phyloP scores from a whole-genome alignment of 2,329 filamentous ascomycete species.

The Talaromyces sp. region DNA sequence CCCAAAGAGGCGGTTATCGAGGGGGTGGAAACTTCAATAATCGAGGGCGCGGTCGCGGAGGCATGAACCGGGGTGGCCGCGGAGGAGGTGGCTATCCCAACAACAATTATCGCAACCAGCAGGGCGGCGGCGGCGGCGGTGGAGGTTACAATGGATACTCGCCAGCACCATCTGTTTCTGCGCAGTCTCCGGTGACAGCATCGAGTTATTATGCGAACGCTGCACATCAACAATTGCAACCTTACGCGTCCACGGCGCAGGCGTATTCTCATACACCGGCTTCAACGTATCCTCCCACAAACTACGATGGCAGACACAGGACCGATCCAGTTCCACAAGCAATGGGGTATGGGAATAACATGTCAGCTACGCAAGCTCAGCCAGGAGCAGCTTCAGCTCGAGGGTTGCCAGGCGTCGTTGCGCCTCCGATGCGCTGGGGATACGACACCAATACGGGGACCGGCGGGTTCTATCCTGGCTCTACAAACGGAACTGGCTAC shows the following conservation, averaged over 20 bases:
- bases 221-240: not conserved
- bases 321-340: not conserved
- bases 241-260: slow-evolving; percentile 15
- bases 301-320: not conserved
- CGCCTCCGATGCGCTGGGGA: slow-evolving; percentile 50
- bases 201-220: not conserved
- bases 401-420: slow-evolving; percentile 36
- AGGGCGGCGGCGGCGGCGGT: slow-evolving; percentile 19
- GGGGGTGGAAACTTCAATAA: slow-evolving; percentile 21
- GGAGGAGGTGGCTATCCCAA: slow-evolving; percentile 20
- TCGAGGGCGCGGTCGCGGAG: slow-evolving; percentile 30
- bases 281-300: not conserved
- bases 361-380: not conserved
- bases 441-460: slow-evolving; percentile 46
- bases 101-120: slow-evolving; percentile 15
- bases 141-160: slow-evolving; percentile 25
- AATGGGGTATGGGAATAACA: not conserved
- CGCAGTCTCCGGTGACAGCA: not conserved
- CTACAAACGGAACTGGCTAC: slow-evolving; percentile 25
- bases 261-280: slow-evolving; percentile 14
- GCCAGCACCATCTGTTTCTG: slow-evolving; percentile 18
- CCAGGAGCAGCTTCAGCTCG: slow-evolving; percentile 16
- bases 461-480: slow-evolving; percentile 40
- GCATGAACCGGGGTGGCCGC: slow-evolving; percentile 22
- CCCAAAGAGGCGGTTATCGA: slow-evolving; percentile 19